A percentile compares a stretch with the other conserved stretches of the same genome.
phyloP scores from a whole-genome alignment of 164 flowering plant species.

The Saururus chinensis region DNA sequence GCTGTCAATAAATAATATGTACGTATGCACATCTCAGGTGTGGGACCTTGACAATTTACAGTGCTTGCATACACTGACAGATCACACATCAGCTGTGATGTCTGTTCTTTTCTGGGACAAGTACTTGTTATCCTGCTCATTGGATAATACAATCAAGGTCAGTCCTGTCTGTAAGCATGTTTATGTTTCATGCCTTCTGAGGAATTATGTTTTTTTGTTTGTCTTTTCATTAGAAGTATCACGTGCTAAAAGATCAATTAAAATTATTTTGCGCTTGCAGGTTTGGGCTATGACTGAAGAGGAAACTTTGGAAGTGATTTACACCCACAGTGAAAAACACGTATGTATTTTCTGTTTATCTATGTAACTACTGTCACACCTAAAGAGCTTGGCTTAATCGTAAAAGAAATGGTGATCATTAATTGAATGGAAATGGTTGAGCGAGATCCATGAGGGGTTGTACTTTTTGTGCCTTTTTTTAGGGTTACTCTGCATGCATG shows the following conservation, averaged over 20 bases:
- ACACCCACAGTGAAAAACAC: constrained; percentile 78
- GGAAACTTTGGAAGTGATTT: constrained; percentile 82
- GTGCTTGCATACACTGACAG: constrained; percentile 67
- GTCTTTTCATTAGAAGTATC: too few species aligned
- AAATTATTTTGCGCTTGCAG: constrained; percentile 23
- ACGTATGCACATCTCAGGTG: constrained; percentile 19
- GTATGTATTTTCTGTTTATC: constrained; percentile 26
- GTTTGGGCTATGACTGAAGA: constrained; percentile 77
- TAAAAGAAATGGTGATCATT: background rate
- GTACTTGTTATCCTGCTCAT: constrained; percentile 74
- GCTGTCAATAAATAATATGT: too few species aligned
- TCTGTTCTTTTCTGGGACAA: constrained; percentile 93
- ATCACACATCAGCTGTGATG: constrained; percentile 80
- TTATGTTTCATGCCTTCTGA: too few species aligned
- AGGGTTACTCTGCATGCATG: too few species aligned
- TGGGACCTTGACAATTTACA: constrained; percentile 87
- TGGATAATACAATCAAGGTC: constrained; percentile 85
- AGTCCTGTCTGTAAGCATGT: background rate
- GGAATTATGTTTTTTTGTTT: background rate
- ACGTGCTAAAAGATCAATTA: background rate
- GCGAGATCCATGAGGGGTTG: too few species aligned
- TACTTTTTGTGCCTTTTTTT: too few species aligned
- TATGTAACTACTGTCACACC: background rate
- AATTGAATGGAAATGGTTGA: background rate
- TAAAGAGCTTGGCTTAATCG: background rate